A percentile compares a stretch with the other conserved stretches of the same genome.
Conservation (phyloP, 2,329 filamentous ascomycete genomes). For the Colletotrichum zoysiae region DNA sequence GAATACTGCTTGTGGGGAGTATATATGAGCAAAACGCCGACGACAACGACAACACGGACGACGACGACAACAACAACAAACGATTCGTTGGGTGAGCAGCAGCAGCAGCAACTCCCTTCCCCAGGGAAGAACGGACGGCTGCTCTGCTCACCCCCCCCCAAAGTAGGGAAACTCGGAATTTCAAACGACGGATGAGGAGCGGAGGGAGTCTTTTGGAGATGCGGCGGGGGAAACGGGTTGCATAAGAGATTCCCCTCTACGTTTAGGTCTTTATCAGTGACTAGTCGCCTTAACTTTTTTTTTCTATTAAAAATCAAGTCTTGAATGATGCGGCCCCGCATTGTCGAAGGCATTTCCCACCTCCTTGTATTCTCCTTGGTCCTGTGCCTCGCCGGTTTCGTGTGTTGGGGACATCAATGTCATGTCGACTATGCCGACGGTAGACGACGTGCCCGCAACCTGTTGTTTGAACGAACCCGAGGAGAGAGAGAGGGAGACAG, state of each 20-base stretch:
- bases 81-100: slow-evolving; percentile 14
- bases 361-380: neutral
- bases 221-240: slow-evolving; percentile 18
- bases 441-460: neutral
- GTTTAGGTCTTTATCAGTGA: neutral
- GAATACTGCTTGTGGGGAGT: slow-evolving; percentile 34
- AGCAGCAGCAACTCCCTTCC: neutral
- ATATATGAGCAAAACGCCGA: slow-evolving; percentile 28
- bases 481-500: no score
- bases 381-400: neutral
- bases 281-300: neutral
- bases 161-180: slow-evolving; percentile 8
- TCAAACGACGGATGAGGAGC: neutral
- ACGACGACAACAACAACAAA: neutral
- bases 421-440: neutral
- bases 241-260: slow-evolving; percentile 15
- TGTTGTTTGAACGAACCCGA: no score
- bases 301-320: neutral
- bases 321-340: slow-evolving; percentile 26
- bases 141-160: slow-evolving; percentile 2
- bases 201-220: slow-evolving; percentile 16
- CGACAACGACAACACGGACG: neutral
- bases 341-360: slow-evolving; percentile 17
- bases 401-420: neutral
- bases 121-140: neutral